phyloP scores from a whole-genome alignment of 768 basidiomycete genomes.

The Paxillus rubicundulus region DNA sequence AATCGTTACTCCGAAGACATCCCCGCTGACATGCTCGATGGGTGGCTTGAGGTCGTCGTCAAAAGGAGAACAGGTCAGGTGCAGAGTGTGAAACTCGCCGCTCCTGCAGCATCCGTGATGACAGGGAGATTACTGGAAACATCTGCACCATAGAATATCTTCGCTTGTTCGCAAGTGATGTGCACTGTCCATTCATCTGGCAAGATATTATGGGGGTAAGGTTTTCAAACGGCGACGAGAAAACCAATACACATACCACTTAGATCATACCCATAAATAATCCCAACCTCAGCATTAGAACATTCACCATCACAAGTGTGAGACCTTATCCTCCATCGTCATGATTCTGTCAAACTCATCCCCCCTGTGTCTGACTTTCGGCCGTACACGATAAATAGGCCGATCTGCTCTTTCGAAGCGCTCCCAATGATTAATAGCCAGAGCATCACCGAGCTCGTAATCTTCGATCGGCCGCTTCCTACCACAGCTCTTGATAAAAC shows the following conservation, averaged over 20 bases:
- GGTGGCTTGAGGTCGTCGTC: slow-evolving; percentile 13
- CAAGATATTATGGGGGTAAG: neutral
- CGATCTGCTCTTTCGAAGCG: slow-evolving; percentile 12
- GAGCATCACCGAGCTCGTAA: slow-evolving; percentile 9
- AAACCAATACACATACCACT: slow-evolving; percentile 5
- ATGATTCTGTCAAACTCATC: slow-evolving; percentile 8
- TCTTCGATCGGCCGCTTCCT: slow-evolving; percentile 17
- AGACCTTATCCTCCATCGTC: slow-evolving; percentile 21
- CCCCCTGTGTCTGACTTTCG: slow-evolving; percentile 8
- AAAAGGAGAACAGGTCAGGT: neutral
- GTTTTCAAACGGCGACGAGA: no score
- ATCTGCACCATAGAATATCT: slow-evolving; percentile 9
- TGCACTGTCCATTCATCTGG: slow-evolving; percentile 28
- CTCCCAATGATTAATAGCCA: slow-evolving; percentile 11
- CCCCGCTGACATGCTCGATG: slow-evolving; percentile 17
- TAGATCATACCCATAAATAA: slow-evolving; percentile 26
- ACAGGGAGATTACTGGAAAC: slow-evolving; percentile 18
- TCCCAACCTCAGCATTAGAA: slow-evolving; percentile 17
- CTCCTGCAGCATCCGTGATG: slow-evolving; percentile 21
- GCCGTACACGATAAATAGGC: slow-evolving; percentile 18
- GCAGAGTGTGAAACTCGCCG: slow-evolving; percentile 5
- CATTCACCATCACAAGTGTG: slow-evolving; percentile 22
- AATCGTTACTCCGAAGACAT: slow-evolving; percentile 1
- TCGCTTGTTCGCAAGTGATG: slow-evolving; percentile 19
- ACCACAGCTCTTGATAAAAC: slow-evolving; percentile 23